Percentiles rank a stretch among this genome's conserved stretches.
Evolutionary conservation across 768 basidiomycete genomes (phyloP).

Genomic region (Astraeus odoratus): DNA sequence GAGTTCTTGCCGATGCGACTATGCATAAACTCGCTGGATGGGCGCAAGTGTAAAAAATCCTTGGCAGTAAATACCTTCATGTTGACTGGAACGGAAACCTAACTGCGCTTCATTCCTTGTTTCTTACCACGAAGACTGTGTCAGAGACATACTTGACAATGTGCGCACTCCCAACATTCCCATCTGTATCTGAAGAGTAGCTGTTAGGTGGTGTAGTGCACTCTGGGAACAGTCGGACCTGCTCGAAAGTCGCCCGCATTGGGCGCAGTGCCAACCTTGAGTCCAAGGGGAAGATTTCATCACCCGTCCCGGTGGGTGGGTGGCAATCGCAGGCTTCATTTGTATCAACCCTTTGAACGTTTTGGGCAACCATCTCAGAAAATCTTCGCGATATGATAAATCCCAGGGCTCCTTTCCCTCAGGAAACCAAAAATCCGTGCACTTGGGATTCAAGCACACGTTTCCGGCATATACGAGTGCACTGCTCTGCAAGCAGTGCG

Average conservation of each 20-base stretch:
- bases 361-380: slow-evolving; percentile 34
- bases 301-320: slow-evolving; percentile 25
- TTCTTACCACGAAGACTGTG: not conserved
- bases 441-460: slow-evolving; percentile 57
- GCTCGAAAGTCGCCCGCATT: slow-evolving; percentile 68
- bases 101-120: not conserved
- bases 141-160: slow-evolving; percentile 43
- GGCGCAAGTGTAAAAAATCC: slow-evolving; percentile 32
- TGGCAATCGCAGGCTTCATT: slow-evolving; percentile 32
- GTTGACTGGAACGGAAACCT: slow-evolving; percentile 13
- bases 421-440: slow-evolving; percentile 49
- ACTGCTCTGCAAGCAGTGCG: slow-evolving; percentile 36
- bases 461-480: slow-evolving; percentile 47
- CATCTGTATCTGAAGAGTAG: slow-evolving; percentile 50
- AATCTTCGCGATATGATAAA: slow-evolving; percentile 43
- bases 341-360: slow-evolving; percentile 28
- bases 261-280: slow-evolving; percentile 61
- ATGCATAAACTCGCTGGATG: slow-evolving; percentile 19
- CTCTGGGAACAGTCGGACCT: slow-evolving; percentile 38
- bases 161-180: slow-evolving; percentile 65
- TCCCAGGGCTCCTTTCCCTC: slow-evolving; percentile 23
- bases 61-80: slow-evolving; percentile 25
- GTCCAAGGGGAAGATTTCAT: slow-evolving; percentile 51
- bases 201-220: not conserved
- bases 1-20: slow-evolving; percentile 24